Percentiles rank a stretch among this genome's conserved stretches.
These are phyloP conservation scores for Fonsecaea pedrosoi DNA, from an alignment of 2,329 filamentous ascomycete genomes.

Conservation along the genomic window DNA sequence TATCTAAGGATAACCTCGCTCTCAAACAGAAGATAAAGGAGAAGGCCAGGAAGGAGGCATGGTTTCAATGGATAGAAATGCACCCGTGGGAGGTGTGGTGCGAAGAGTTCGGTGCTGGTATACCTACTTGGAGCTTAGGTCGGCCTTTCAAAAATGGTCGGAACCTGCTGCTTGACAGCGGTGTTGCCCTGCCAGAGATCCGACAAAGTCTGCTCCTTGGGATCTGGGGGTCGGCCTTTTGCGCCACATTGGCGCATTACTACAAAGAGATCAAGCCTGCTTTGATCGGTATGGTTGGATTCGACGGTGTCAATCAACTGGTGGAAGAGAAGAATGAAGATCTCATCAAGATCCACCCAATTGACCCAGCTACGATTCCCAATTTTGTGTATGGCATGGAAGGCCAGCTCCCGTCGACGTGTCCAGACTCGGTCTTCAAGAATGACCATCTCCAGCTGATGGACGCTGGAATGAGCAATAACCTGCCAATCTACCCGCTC, in stretches of 20 bases:
- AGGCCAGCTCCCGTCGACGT: slow-evolving; percentile 73
- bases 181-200: slow-evolving; percentile 79
- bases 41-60: slow-evolving; percentile 69
- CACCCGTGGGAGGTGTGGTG: slow-evolving; percentile 96
- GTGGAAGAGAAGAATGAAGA: slow-evolving; percentile 84
- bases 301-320: slow-evolving; percentile 78
- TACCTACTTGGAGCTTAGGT: slow-evolving; percentile 92
- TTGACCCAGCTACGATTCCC: slow-evolving; percentile 87
- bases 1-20: slow-evolving; percentile 43
- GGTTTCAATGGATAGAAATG: slow-evolving; percentile 98
- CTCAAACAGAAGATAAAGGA: slow-evolving; percentile 50
- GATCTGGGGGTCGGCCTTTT: slow-evolving; percentile 97
- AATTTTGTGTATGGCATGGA: slow-evolving; percentile 88
- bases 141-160: slow-evolving; percentile 77
- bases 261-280: slow-evolving; percentile 91
- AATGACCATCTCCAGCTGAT: slow-evolving; percentile 79
- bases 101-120: slow-evolving; percentile 87
- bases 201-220: slow-evolving; percentile 85
- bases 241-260: slow-evolving; percentile 93
- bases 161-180: slow-evolving; percentile 67
- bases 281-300: slow-evolving; percentile 74
- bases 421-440: slow-evolving; percentile 77
- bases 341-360: slow-evolving; percentile 88
- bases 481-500: slow-evolving; percentile 92
- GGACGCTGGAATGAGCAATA: slow-evolving; percentile 99